phyloP scores from a whole-genome alignment of 140 eudicot species.

The Cichorium intybus region DNA sequence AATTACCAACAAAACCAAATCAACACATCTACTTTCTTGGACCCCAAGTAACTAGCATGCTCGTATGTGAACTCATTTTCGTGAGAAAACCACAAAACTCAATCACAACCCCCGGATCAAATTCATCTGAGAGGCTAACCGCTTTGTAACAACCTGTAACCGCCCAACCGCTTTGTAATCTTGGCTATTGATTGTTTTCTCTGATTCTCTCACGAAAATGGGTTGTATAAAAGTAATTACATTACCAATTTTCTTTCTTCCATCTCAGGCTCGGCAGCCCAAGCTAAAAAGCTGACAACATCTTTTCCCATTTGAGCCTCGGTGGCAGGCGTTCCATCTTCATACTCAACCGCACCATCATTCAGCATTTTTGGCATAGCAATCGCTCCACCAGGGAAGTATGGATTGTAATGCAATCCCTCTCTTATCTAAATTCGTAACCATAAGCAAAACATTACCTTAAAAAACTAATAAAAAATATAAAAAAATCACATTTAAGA shows the following conservation, averaged over 20 bases:
- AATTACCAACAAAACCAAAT: slow-evolving; percentile 5
- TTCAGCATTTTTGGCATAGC: slow-evolving; percentile 94
- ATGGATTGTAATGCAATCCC: slow-evolving; percentile 78
- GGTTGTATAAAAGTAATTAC: neutral
- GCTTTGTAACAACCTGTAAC: too few relatives aligned
- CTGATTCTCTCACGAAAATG: too few relatives aligned
- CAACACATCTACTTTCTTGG: neutral
- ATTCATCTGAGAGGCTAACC: too few relatives aligned
- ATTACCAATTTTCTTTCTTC: slow-evolving; percentile 87
- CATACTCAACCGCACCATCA: slow-evolving; percentile 86
- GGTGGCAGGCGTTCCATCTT: slow-evolving; percentile 84
- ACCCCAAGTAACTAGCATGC: neutral
- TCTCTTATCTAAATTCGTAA: slow-evolving; percentile 51
- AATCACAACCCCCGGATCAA: too few relatives aligned
- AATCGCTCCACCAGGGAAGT: slow-evolving; percentile 86
- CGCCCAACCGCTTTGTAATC: neutral
- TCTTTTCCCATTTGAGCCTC: slow-evolving; percentile 92
- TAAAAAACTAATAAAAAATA: neutral
- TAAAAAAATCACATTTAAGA: neutral
- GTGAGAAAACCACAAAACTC: too few relatives aligned
- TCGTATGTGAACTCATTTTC: too few relatives aligned
- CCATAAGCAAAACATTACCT: neutral
- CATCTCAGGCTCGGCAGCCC: slow-evolving; percentile 98
- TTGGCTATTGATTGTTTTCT: neutral
- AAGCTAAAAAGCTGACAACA: slow-evolving; percentile 63